Percentiles rank a stretch among this genome's conserved stretches.
Conservation (phyloP, 331 rosid species). For the Cydonia oblonga region DNA sequence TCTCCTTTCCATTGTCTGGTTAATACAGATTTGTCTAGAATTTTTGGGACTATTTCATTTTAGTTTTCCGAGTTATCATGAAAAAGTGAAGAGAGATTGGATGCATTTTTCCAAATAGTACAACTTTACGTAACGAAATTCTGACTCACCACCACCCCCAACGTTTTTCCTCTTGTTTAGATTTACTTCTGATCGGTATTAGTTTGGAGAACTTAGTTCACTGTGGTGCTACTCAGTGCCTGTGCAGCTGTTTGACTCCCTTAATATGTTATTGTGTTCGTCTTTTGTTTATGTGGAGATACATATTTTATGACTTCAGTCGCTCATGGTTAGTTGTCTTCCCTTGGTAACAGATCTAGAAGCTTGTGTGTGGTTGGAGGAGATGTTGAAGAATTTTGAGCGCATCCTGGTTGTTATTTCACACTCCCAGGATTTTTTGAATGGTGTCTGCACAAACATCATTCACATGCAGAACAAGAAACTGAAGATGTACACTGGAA, state of each 20-base stretch:
- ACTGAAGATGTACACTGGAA: constrained; percentile 77
- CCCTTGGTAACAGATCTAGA: constrained; percentile 58
- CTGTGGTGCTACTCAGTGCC: background rate
- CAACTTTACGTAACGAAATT: background rate
- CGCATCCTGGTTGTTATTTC: constrained; percentile 92
- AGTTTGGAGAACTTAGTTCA: background rate
- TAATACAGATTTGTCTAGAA: background rate
- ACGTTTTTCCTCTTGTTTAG: background rate
- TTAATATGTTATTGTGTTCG: background rate
- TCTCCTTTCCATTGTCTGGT: background rate
- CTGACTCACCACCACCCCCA: background rate
- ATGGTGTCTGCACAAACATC: constrained; percentile 97
- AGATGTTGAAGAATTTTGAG: constrained; percentile 77
- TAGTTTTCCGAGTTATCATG: background rate
- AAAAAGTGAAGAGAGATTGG: background rate
- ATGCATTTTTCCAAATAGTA: too few relatives aligned
- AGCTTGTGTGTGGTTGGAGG: constrained; percentile 99
- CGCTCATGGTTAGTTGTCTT: background rate
- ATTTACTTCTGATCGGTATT: background rate
- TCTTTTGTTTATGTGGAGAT: background rate
- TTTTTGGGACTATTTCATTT: too few relatives aligned
- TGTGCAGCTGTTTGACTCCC: background rate
- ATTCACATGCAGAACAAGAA: constrained; percentile 90
- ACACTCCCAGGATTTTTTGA: constrained; percentile 94
- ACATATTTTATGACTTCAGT: background rate